Percentiles rank a stretch among this genome's conserved stretches.
Conservation (phyloP, 192 early-diverging fungal species). For the Chytriomyces confervae region DNA sequence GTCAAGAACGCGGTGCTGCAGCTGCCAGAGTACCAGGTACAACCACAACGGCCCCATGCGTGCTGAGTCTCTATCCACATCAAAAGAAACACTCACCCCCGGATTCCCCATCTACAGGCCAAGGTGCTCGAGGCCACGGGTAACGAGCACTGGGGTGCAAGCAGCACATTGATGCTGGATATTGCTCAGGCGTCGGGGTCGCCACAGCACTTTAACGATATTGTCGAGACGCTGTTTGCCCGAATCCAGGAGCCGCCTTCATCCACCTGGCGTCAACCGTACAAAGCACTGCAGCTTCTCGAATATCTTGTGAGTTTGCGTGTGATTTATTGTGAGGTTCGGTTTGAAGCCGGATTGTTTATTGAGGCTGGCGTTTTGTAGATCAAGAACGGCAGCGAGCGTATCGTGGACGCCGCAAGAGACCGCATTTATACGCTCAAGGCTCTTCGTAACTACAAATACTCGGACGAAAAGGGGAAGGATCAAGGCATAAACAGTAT, state of each 20-base stretch:
- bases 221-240: conserved; percentile 92
- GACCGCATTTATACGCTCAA: conserved; percentile 89
- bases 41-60: background rate
- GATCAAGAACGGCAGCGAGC: conserved; percentile 92
- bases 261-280: conserved; percentile 90
- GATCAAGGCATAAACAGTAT: conserved; percentile 97
- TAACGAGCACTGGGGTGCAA: conserved; percentile 93
- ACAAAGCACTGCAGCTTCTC: conserved; percentile 92
- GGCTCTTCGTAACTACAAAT: conserved; percentile 85
- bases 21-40: conserved; percentile 88
- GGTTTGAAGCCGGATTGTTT: background rate
- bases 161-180: conserved; percentile 90
- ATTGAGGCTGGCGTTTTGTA: background rate
- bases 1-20: conserved; percentile 89
- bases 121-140: conserved; percentile 81
- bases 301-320: conserved; percentile 72
- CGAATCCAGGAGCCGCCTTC: conserved; percentile 84
- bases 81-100: conserved; percentile 54
- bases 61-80: conserved; percentile 44
- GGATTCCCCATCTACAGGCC: conserved; percentile 12
- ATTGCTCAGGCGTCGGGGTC: conserved; percentile 80
- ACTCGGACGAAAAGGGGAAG: conserved; percentile 91
- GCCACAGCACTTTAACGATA: conserved; percentile 92
- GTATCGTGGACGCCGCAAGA: conserved; percentile 86
- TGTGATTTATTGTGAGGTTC: background rate